Base-by-base conservation (phyloP, 768 basidiomycete species). In the Leccinum subgranulosum region DNA sequence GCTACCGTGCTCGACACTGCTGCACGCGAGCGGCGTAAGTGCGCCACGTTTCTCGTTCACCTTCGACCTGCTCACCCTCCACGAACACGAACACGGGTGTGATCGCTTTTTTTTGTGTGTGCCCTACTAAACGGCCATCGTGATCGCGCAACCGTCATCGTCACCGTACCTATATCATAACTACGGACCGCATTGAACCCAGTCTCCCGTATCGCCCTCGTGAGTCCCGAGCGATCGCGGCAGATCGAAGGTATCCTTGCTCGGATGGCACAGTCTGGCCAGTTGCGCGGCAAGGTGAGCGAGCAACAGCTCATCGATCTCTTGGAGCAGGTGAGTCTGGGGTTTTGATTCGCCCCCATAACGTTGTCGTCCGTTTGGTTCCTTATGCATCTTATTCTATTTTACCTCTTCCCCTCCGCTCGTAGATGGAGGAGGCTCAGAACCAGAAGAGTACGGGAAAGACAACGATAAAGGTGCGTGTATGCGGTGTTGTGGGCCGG, bases 121-220 rank as follows among this genome's bases (percentile, higher is more conserved):
- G 39, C 19, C 2, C 39, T 39, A 4, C 17, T 39, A n/a, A 21
- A 45, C 6, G 43, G 43, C 0, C 21, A 15, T 46, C 7, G 21
- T 23, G 14, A 14, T 25, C 21, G 4, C 45, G 6, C 3, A 29
- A 29, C 28, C 28, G 29, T 8, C 36, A 12, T 11, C 21, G 3
- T 21, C 43, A 14, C 19, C 12, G 39, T 11, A 10, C 17, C 39
- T 1, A 19, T 6, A 41, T 19, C n/a, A 9, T 23, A 23, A 41
- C 15, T 6, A 15, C 34, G 34, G 17, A 12, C 33, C 12, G 43
- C 43, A 45, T 45, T 10, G 9, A 9, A 29, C 9, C 9, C 66
- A 96, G 93, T 95, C 55, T 86, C 90, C 10, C 85, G 94, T 50
- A 95, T 96, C 61, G 82, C 87, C 4, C 84, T 96, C 28, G 94